Conservation (phyloP, 495 filamentous ascomycete species). For the Jackrogersella multiformis region DNA sequence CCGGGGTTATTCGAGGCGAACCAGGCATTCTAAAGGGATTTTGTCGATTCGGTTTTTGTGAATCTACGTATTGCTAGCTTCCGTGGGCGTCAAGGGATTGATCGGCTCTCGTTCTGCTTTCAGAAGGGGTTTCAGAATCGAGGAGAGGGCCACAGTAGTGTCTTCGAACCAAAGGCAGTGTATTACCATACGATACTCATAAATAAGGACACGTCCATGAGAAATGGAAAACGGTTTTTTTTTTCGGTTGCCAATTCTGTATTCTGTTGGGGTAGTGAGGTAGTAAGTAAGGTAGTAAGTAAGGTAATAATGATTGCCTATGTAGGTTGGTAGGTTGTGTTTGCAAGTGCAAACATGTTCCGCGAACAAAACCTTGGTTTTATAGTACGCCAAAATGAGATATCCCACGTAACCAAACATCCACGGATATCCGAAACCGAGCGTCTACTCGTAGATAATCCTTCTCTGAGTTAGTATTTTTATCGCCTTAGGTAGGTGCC, state of each 20-base stretch:
- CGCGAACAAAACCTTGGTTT: too few relatives aligned
- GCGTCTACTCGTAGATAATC: not conserved
- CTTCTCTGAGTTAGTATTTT: too few relatives aligned
- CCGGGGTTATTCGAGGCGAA: constrained; percentile 29
- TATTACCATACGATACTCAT: constrained; percentile 27
- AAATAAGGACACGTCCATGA: constrained; percentile 31
- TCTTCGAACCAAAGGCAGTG: constrained; percentile 17
- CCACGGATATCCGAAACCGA: too few relatives aligned
- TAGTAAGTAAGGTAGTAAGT: not conserved
- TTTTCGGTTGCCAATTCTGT: not conserved
- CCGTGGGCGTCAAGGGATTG: constrained; percentile 32
- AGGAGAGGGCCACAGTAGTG: constrained; percentile 7
- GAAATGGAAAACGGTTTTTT: constrained; percentile 27
- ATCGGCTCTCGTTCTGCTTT: not conserved
- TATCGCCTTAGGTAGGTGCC: too few relatives aligned
- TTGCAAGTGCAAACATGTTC: too few relatives aligned
- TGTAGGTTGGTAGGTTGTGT: too few relatives aligned
- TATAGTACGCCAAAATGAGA: too few relatives aligned
- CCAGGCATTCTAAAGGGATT: constrained; percentile 18
- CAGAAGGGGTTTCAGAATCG: constrained; percentile 6
- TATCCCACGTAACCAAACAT: too few relatives aligned
- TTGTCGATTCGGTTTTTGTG: not conserved
- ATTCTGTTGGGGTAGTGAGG: not conserved
- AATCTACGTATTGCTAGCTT: not conserved
- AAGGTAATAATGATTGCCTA: too few relatives aligned